Conservation (phyloP, 306 rosid species). For the Rubus idaeus region DNA sequence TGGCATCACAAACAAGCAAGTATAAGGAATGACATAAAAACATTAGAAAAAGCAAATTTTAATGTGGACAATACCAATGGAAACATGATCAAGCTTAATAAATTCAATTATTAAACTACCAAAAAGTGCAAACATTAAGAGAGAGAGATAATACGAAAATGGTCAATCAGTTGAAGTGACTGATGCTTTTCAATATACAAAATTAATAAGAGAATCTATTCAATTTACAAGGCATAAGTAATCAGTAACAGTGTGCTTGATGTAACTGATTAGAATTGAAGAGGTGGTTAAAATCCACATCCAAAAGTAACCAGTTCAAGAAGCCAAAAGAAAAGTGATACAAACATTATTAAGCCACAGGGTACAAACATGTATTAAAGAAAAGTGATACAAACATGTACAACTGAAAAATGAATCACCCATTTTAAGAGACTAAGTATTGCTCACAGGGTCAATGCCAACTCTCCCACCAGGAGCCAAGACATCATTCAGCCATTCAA, state of each 20-base stretch:
- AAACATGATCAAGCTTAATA: background rate
- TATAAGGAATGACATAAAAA: slow-evolving; percentile 10
- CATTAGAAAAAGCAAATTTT: background rate
- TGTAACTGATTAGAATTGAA: background rate
- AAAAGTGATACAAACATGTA: slow-evolving; percentile 8
- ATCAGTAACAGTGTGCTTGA: background rate
- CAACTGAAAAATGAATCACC: slow-evolving; percentile 1
- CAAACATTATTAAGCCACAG: no score
- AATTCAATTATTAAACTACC: background rate
- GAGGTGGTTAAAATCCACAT: background rate
- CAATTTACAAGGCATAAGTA: background rate
- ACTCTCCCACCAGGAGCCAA: slow-evolving; percentile 86
- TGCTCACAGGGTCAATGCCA: slow-evolving; percentile 96
- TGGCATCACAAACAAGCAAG: slow-evolving; percentile 48
- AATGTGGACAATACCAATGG: background rate
- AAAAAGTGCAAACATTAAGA: background rate
- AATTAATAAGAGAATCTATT: background rate
- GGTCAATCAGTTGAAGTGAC: background rate
- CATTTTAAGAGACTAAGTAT: slow-evolving; percentile 26
- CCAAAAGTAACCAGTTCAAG: background rate
- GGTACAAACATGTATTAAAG: no score
- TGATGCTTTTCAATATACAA: background rate
- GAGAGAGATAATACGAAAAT: background rate
- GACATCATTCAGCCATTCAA: slow-evolving; percentile 89
- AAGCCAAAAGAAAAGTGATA: slow-evolving; percentile 12